A percentile compares a stretch with the other conserved stretches of the same genome.
Evolutionary conservation across 176 grass and related monocot species (phyloP).

Genomic region (Musa acuminata): DNA sequence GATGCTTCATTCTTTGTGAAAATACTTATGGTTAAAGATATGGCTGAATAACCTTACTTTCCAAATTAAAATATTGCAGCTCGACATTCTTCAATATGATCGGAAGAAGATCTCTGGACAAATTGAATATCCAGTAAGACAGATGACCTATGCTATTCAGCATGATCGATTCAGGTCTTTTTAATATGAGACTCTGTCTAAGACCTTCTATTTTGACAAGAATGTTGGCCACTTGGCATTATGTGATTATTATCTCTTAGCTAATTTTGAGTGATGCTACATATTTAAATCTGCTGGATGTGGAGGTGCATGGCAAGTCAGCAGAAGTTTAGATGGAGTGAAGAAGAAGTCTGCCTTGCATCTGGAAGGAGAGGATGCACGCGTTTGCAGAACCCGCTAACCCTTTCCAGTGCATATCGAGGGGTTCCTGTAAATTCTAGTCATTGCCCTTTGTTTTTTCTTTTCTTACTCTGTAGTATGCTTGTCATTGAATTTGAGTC

Average conservation of each 20-base stretch:
- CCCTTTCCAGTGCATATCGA: slow-evolving; percentile 19
- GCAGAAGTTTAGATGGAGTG: slow-evolving; percentile 14
- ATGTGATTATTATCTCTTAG: not conserved
- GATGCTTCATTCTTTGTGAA: not conserved
- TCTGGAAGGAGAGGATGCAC: slow-evolving; percentile 23
- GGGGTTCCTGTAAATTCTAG: slow-evolving; percentile 17
- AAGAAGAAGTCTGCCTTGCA: slow-evolving; percentile 22
- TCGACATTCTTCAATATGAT: slow-evolving; percentile 23
- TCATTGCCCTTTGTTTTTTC: not conserved
- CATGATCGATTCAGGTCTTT: slow-evolving; percentile 10
- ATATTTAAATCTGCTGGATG: slow-evolving; percentile 1
- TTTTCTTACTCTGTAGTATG: not conserved
- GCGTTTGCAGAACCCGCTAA: slow-evolving; percentile 14
- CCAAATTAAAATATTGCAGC: not conserved
- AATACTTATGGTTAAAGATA: not conserved
- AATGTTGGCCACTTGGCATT: not conserved
- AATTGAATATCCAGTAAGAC: slow-evolving; percentile 11
- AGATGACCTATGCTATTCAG: not conserved
- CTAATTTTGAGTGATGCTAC: not conserved
- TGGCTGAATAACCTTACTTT: not conserved
- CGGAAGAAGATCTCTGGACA: slow-evolving; percentile 26
- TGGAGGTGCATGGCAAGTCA: not conserved
- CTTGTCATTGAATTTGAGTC: not conserved
- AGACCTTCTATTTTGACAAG: not conserved
- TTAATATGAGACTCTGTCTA: not conserved